phyloP scores from a whole-genome alignment of 441 rosid species.

The Pelargonium myrrhifolium region DNA sequence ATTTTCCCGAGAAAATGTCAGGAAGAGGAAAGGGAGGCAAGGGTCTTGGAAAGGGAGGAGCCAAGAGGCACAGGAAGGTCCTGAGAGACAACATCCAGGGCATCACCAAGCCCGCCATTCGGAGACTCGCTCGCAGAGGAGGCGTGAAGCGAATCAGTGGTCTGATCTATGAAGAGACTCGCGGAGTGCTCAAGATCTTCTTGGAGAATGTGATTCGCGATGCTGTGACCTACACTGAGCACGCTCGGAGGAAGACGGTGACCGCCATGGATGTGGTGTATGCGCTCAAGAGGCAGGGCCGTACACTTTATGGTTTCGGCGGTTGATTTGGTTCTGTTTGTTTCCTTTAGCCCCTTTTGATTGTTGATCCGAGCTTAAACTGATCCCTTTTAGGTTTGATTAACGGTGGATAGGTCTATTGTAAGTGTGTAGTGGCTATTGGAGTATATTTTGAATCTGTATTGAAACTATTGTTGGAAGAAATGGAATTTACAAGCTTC shows the following conservation, averaged over 20 bases:
- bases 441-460: background rate
- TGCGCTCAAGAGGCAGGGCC: constrained; percentile 25
- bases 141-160: constrained; percentile 28
- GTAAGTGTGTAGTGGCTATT: background rate
- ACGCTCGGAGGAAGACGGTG: constrained; percentile 24
- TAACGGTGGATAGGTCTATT: background rate
- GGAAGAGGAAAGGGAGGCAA: constrained; percentile 27
- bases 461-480: background rate
- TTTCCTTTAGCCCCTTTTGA: background rate
- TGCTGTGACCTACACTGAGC: constrained; percentile 25
- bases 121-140: constrained; percentile 23
- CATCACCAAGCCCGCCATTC: constrained; percentile 22
- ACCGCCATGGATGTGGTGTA: constrained; percentile 27
- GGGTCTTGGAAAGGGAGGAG: constrained; percentile 25
- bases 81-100: constrained; percentile 27
- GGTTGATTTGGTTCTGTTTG: constrained; percentile 9
- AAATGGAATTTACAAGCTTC: background rate
- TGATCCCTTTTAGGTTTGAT: background rate
- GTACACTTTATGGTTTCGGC: constrained; percentile 23
- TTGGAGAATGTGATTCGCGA: constrained; percentile 25
- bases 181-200: constrained; percentile 25
- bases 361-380: background rate
- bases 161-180: constrained; percentile 24
- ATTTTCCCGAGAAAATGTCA: constrained; percentile 17
- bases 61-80: constrained; percentile 26